Conservation (phyloP, 2,329 filamentous ascomycete genomes). For the Penicillium freii region DNA sequence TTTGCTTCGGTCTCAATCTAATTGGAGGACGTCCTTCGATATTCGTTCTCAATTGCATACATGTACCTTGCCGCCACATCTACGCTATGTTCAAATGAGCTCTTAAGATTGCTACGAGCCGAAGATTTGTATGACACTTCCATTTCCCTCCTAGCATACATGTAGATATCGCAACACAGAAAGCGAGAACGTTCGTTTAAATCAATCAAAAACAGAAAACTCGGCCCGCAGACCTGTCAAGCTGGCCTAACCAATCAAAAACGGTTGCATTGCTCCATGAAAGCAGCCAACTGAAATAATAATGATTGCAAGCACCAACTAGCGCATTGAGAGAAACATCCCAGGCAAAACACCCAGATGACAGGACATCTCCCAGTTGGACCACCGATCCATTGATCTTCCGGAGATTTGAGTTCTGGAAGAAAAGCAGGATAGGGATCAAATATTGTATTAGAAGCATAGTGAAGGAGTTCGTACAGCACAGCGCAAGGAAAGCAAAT, state of each 20-base stretch:
- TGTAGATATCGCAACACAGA: background rate
- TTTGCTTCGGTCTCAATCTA: background rate
- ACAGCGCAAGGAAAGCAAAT: conserved; percentile 20
- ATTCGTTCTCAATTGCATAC: background rate
- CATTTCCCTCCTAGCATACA: conserved; percentile 1
- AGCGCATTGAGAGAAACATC: background rate
- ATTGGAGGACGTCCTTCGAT: background rate
- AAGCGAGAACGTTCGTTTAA: background rate
- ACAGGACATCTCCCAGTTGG: background rate
- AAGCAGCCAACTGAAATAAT: background rate
- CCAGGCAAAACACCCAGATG: background rate
- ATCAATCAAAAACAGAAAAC: background rate
- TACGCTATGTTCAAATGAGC: background rate
- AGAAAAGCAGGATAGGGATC: conserved; percentile 8
- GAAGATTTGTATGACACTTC: background rate
- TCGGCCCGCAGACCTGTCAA: background rate
- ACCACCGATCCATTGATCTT: conserved; percentile 8
- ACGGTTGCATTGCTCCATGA: background rate
- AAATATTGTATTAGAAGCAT: conserved; percentile 26
- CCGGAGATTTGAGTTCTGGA: conserved; percentile 4
- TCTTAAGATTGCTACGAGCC: background rate
- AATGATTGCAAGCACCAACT: background rate
- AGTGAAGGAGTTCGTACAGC: conserved; percentile 23
- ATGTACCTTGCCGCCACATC: too few relatives aligned
- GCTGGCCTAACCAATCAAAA: background rate